Percentiles rank a stretch among this genome's conserved stretches.
Conservation (phyloP, 371 early-diverging fungal species). For the Circinella umbellata region DNA sequence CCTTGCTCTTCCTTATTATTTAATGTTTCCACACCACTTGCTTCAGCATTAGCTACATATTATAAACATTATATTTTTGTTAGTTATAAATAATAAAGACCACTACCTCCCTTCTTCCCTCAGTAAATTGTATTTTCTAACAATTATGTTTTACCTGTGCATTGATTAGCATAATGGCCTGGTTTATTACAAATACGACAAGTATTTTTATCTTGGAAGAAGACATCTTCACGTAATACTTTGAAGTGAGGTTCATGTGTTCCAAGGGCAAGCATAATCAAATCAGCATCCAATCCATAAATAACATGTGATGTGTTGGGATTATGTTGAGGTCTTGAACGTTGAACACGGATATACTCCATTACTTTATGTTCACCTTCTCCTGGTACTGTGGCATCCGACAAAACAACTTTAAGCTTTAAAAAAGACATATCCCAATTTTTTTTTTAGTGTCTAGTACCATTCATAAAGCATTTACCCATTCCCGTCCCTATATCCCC, state of each 20-base stretch:
- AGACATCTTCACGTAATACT: slow-evolving; percentile 98
- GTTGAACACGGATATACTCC: slow-evolving; percentile 94
- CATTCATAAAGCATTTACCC: too few species aligned
- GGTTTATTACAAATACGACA: slow-evolving; percentile 86
- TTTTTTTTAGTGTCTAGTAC: too few species aligned
- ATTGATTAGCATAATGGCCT: slow-evolving; percentile 83
- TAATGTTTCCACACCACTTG: slow-evolving; percentile 32
- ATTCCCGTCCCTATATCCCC: too few species aligned
- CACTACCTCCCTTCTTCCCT: neutral
- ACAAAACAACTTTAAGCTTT: slow-evolving; percentile 90
- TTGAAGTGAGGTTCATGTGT: slow-evolving; percentile 98
- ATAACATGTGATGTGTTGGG: slow-evolving; percentile 94
- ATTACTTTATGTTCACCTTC: slow-evolving; percentile 99
- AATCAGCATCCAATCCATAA: slow-evolving; percentile 99
- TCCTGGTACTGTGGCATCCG: slow-evolving; percentile 97
- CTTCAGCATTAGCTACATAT: slow-evolving; percentile 40
- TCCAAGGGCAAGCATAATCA: slow-evolving; percentile 99
- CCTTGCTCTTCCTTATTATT: slow-evolving; percentile 64
- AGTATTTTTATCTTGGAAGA: slow-evolving; percentile 64
- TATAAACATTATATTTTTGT: too few species aligned
- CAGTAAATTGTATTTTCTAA: neutral
- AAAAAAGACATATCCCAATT: neutral
- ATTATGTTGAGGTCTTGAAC: slow-evolving; percentile 78
- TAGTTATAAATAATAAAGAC: too few species aligned
- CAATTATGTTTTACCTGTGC: slow-evolving; percentile 57